phyloP scores from a whole-genome alignment of 208 protist genomes.

The Phytomonas sp. region DNA sequence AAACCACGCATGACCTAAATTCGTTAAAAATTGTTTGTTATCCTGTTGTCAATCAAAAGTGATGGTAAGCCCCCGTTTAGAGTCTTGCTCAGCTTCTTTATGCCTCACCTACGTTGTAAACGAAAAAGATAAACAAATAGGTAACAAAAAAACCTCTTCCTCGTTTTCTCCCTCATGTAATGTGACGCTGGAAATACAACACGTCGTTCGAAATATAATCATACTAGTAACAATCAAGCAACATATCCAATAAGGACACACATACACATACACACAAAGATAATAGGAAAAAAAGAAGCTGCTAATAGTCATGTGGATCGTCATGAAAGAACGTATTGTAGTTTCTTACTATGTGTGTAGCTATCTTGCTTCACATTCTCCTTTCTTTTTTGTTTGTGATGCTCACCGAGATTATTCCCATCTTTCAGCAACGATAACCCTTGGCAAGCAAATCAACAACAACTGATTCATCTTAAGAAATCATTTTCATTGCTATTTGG shows the following conservation, averaged over 20 bases:
- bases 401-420: background rate
- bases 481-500: too few species aligned
- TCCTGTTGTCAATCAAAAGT: too few species aligned
- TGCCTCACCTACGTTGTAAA: background rate
- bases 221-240: too few species aligned
- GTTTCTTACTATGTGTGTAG: slow-evolving; percentile 4
- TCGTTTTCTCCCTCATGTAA: slow-evolving; percentile 1
- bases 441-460: too few species aligned
- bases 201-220: too few species aligned
- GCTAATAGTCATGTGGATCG: background rate
- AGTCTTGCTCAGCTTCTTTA: background rate
- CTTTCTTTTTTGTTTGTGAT: background rate
- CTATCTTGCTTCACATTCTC: background rate
- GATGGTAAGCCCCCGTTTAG: too few species aligned
- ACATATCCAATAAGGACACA: too few species aligned
- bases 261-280: slow-evolving; percentile 1
- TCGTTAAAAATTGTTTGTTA: too few species aligned
- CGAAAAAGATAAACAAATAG: background rate
- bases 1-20: too few species aligned
- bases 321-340: background rate
- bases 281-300: background rate
- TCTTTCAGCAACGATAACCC: slow-evolving; percentile 13
- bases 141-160: slow-evolving; percentile 1
- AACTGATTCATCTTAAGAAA: too few species aligned
- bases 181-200: too few species aligned